Percentiles rank a stretch among this genome's conserved stretches.
Evolutionary conservation across 2,329 filamentous ascomycete species (phyloP).

Genomic region (Trichoderma simmonsii): DNA sequence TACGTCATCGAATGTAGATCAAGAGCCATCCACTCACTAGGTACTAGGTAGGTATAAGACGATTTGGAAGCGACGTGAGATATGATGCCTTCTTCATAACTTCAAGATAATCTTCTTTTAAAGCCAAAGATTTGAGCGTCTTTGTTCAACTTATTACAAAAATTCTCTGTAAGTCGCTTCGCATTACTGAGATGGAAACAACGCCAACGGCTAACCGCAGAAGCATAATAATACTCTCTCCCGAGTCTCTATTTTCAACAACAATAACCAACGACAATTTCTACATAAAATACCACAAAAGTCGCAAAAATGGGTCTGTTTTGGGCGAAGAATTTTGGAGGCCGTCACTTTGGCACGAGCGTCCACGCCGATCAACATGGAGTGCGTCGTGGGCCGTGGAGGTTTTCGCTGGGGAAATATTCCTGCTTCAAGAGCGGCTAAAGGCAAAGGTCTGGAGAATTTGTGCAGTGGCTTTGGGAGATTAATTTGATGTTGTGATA

Average conservation of each 20-base stretch:
- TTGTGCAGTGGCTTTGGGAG: neutral
- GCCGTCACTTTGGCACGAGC: slow-evolving; percentile 49
- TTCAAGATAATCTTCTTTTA: neutral
- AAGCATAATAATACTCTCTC: neutral
- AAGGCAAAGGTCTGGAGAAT: neutral
- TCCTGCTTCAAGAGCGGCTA: slow-evolving; percentile 45
- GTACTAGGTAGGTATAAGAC: no score
- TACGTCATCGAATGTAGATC: neutral
- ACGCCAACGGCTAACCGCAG: neutral
- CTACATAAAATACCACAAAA: neutral
- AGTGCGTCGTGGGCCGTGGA: slow-evolving; percentile 48
- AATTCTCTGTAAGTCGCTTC: neutral
- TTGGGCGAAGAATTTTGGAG: slow-evolving; percentile 46
- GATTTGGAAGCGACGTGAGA: neutral
- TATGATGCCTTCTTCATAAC: neutral
- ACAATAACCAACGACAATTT: neutral
- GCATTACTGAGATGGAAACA: neutral
- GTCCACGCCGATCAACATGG: slow-evolving; percentile 46
- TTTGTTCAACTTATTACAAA: neutral
- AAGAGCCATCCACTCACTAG: neutral
- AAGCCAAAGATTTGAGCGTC: neutral
- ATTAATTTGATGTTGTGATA: neutral
- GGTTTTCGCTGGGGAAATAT: slow-evolving; percentile 48
- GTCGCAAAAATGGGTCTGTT: slow-evolving; percentile 43
- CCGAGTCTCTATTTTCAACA: no score